Percentiles rank a stretch among this genome's conserved stretches.
phyloP scores from a whole-genome alignment of 148 eudicot genomes.

The Rhododendron ferrugineum region DNA sequence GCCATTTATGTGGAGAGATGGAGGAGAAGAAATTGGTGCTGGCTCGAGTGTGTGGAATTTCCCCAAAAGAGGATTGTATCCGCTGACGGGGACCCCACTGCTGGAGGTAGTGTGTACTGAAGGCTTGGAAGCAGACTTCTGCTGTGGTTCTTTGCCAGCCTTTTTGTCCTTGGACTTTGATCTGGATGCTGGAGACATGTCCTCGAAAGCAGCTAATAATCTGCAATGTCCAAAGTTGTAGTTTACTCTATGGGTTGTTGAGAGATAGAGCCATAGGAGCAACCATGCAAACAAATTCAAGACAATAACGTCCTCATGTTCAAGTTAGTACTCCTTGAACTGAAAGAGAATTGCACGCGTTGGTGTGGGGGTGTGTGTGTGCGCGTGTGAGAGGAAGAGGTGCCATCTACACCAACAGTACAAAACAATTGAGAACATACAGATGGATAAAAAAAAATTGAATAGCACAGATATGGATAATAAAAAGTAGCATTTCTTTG shows the following conservation, averaged over 20 bases:
- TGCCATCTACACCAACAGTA: not conserved
- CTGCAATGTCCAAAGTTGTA: constrained; percentile 19
- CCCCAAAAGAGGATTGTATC: constrained; percentile 80
- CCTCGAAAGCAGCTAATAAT: constrained; percentile 6
- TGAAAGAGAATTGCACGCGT: not conserved
- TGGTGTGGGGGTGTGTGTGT: too few species aligned
- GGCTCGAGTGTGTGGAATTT: constrained; percentile 78
- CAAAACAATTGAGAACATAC: not conserved
- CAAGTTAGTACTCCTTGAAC: not conserved
- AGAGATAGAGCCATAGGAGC: constrained; percentile 14
- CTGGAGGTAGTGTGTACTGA: constrained; percentile 39
- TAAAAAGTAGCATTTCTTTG: not conserved
- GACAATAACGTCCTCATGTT: constrained; percentile 63
- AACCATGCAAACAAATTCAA: constrained; percentile 64
- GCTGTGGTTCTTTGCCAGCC: constrained; percentile 62
- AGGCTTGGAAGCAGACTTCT: constrained; percentile 61
- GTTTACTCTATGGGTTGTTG: not conserved
- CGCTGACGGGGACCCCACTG: constrained; percentile 59
- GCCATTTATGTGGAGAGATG: constrained; percentile 58
- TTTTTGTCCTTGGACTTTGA: constrained; percentile 84
- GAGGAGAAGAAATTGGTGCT: constrained; percentile 40
- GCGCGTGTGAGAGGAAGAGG: not conserved
- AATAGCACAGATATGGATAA: not conserved
- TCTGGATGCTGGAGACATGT: constrained; percentile 76
- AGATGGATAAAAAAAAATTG: not conserved